Evolutionary conservation across 805 yeast species (phyloP), one percentile per base, ranked within the genome.

Genomic region (Ogataea ganodermae): DNA sequence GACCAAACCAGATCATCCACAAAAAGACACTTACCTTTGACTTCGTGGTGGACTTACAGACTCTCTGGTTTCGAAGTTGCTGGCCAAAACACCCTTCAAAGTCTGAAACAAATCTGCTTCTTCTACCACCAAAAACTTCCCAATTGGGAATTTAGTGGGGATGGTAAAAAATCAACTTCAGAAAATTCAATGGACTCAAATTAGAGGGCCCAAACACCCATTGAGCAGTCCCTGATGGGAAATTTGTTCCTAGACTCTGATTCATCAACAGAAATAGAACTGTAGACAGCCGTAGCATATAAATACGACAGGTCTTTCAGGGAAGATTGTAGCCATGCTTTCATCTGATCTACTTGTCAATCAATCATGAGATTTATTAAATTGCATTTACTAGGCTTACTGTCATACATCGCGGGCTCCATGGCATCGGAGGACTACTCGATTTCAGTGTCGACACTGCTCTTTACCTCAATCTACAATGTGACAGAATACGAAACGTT

Each of bases 401-500:
- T 18, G 16, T 7, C 42, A 9, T 24, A 22, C n/a, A 28, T 14
- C 3, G 16, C 18, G 3, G n/a, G 21, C 35, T 40, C 35, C 28
- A 6, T 7, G 8, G 43, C 43, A 17, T 20, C 43, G 5, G 40
- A 24, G 2, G 48, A 42, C 4, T 45, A 32, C 24, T 23, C 24
- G 17, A 28, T 24, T 13, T 39, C 49, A 14, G 32, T 46, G 14
- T 39, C 47, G 10, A 48, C 55, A 17, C n/a, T 44, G 9, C 32
- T 42, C 6, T 32, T 32, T 8, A 35, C 51, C 12, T 43, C 51
- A 9, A 24, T 28, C 3, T 46, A 42, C 22, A 33, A 49, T n/a
- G 47, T 49, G 32, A 52, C 51, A 2, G 47, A 44, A 23, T 49
- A 52, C 22, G 4, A 4, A n/a, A 52, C 49, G 3, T 12, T 28